phyloP scores from a whole-genome alignment of 2,329 filamentous ascomycete genomes.

The Septoria petroselini region DNA sequence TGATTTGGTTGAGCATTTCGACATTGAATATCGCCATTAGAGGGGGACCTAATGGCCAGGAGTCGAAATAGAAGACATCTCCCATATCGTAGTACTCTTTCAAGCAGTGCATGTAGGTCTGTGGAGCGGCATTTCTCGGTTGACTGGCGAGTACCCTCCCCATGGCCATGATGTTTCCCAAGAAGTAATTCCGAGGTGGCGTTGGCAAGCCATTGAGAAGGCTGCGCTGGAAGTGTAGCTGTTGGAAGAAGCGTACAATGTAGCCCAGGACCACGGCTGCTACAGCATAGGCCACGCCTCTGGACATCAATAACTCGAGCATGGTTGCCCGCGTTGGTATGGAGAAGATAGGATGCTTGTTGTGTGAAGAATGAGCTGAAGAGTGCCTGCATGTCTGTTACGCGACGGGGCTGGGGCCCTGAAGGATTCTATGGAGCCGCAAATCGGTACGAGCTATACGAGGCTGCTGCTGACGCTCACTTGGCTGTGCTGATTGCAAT shows the following conservation, averaged over 20 bases:
- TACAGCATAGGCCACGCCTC: constrained; percentile 28
- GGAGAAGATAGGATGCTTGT: background rate
- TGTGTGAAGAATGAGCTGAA: too few species aligned
- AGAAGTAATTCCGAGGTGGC: constrained; percentile 43
- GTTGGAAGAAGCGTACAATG: constrained; percentile 30
- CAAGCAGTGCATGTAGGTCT: constrained; percentile 38
- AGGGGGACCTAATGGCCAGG: constrained; percentile 43
- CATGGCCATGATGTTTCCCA: constrained; percentile 43
- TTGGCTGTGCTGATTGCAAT: too few species aligned
- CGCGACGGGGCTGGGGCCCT: background rate
- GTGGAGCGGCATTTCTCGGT: constrained; percentile 40
- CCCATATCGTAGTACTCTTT: constrained; percentile 39
- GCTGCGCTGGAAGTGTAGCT: constrained; percentile 29
- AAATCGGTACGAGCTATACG: too few species aligned
- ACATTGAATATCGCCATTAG: constrained; percentile 41
- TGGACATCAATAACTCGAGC: constrained; percentile 21
- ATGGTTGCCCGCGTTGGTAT: constrained; percentile 4
- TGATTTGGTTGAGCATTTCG: constrained; percentile 41
- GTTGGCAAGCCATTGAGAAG: constrained; percentile 36
- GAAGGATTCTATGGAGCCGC: too few species aligned
- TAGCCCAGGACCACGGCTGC: constrained; percentile 26
- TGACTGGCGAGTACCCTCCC: constrained; percentile 37
- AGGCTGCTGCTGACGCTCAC: too few species aligned
- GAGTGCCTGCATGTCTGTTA: background rate
- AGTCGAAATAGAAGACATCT: constrained; percentile 45